These are phyloP conservation scores for Truncatella angustata DNA, from an alignment of 2,329 filamentous ascomycete species.

Conservation along the genomic window DNA sequence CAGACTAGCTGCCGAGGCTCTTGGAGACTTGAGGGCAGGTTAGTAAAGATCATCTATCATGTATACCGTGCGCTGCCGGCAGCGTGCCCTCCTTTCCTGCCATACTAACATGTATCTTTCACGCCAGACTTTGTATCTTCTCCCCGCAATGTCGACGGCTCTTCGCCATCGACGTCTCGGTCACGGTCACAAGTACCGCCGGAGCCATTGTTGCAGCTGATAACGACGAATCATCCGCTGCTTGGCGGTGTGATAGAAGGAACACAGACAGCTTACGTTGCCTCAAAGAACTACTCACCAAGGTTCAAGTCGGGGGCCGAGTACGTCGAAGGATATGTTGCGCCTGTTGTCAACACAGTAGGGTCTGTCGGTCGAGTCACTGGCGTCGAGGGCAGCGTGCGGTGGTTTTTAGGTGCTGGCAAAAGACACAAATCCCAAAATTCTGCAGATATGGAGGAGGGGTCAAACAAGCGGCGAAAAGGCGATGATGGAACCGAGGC, in stretches of 20 bases:
- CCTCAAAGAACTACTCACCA: conserved; percentile 86
- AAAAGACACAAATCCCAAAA: conserved; percentile 48
- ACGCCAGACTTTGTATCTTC: conserved; percentile 64
- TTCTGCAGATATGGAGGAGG: conserved; percentile 44
- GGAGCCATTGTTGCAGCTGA: conserved; percentile 80
- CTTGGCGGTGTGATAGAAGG: conserved; percentile 82
- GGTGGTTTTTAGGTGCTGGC: conserved; percentile 73
- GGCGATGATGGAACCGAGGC: conserved; percentile 34
- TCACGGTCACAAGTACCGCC: conserved; percentile 43
- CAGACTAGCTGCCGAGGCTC: conserved; percentile 69
- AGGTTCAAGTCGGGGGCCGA: conserved; percentile 87
- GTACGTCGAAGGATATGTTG: conserved; percentile 85
- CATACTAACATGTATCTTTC: neutral
- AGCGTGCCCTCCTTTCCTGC: too few species aligned
- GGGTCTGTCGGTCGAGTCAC: conserved; percentile 80
- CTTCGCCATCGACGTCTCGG: conserved; percentile 38
- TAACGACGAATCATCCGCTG: conserved; percentile 85
- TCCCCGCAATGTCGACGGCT: conserved; percentile 46
- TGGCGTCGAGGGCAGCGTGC: conserved; percentile 81
- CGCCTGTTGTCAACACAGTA: conserved; percentile 82
- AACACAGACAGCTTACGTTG: conserved; percentile 81
- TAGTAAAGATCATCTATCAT: conserved; percentile 27
- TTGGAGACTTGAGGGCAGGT: conserved; percentile 75
- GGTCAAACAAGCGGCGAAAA: conserved; percentile 59
- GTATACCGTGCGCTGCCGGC: conserved; percentile 8